These are phyloP conservation scores for sunflower (Helianthus annuus) DNA, from an alignment of 129 eudicot genomes.

Conservation along the genomic window HanXRQr2.0-SUNRISE NC_035435.2:156182672-156183171, in stretches of 20 bases:
- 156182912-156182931: conserved; percentile 77
- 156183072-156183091: conserved; percentile 69
- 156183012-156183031: conserved; percentile 66
- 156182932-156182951: conserved; percentile 85
- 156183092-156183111: conserved; percentile 53
- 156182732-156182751: conserved; percentile 95
- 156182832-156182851: not conserved
- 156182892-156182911: conserved; percentile 95
- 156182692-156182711: conserved; percentile 88
- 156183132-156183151: conserved; percentile 41
- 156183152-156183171: conserved; percentile 47
- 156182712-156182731: conserved; percentile 95
- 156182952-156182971: conserved; percentile 94
- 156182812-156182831: not conserved
- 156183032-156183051: conserved; percentile 88
- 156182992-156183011: conserved; percentile 25
- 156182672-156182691: conserved; percentile 67
- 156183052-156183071: conserved; percentile 59
- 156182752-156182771: conserved; percentile 98
- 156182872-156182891: conserved; percentile 97
- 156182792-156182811: conserved; percentile 52
- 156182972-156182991: conserved; percentile 49
- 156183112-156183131: conserved; percentile 55
- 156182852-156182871: conserved; percentile 25
- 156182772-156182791: conserved; percentile 98